phyloP scores from a whole-genome alignment of 306 rosid species.

The Vicia faba region DNA sequence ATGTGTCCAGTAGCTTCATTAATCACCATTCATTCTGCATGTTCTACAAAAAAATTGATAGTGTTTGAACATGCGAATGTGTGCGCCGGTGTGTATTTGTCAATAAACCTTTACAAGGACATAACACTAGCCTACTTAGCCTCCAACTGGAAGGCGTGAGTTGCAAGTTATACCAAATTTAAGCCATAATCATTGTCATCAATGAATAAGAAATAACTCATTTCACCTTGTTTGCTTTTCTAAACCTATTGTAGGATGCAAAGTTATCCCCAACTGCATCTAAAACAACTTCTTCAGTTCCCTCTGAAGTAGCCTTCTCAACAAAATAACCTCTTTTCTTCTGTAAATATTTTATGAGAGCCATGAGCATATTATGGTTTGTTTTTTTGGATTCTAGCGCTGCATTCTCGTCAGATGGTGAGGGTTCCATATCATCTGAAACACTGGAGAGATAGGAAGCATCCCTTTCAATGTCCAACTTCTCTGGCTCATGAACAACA shows the following conservation, averaged over 20 bases:
- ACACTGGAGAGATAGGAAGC: slow-evolving; percentile 63
- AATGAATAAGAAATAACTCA: slow-evolving; percentile 13
- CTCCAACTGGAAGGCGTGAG: slow-evolving; percentile 15
- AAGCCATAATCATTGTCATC: slow-evolving; percentile 25
- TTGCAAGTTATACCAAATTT: slow-evolving; percentile 7
- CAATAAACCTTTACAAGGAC: slow-evolving; percentile 18
- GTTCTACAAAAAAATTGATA: slow-evolving; percentile 7
- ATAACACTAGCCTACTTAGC: slow-evolving; percentile 31
- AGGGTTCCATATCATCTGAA: slow-evolving; percentile 85
- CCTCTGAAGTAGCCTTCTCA: slow-evolving; percentile 97
- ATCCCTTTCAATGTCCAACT: slow-evolving; percentile 69
- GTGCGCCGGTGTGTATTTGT: not conserved
- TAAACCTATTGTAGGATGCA: slow-evolving; percentile 60
- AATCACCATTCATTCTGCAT: slow-evolving; percentile 18
- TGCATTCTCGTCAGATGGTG: slow-evolving; percentile 58
- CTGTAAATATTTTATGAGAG: slow-evolving; percentile 89
- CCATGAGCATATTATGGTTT: slow-evolving; percentile 96
- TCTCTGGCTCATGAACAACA: slow-evolving; percentile 68
- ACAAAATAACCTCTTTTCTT: slow-evolving; percentile 75
- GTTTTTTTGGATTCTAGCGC: slow-evolving; percentile 83
- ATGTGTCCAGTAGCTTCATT: slow-evolving; percentile 22
- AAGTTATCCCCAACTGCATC: slow-evolving; percentile 87
- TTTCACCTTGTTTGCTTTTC: slow-evolving; percentile 80
- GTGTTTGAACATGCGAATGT: not conserved
- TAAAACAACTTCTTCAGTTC: slow-evolving; percentile 94